Percentiles rank a stretch among this genome's conserved stretches.
Evolutionary conservation across 2,329 filamentous ascomycete species (phyloP).

Genomic region (Claviceps sorghi): DNA sequence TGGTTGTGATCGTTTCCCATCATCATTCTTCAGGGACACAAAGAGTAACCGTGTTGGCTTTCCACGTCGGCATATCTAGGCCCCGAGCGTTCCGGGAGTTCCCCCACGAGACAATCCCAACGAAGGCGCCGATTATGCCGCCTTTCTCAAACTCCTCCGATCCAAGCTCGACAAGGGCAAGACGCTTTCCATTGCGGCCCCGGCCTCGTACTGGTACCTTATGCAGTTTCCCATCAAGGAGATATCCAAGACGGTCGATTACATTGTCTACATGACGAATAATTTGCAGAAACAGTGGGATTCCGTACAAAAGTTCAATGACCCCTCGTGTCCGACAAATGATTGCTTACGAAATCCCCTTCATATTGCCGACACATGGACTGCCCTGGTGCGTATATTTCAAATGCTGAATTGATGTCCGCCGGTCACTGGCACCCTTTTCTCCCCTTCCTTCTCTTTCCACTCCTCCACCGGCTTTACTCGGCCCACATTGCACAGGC

Average conservation of each 20-base stretch:
- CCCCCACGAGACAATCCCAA: neutral
- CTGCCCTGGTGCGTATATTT: neutral
- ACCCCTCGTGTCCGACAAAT: neutral
- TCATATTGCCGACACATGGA: conserved; percentile 14
- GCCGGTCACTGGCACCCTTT: too few relatives aligned
- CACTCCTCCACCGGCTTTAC: too few relatives aligned
- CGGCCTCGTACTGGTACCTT: conserved; percentile 21
- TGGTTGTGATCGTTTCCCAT: too few relatives aligned
- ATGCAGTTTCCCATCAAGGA: conserved; percentile 15
- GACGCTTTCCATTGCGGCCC: conserved; percentile 16
- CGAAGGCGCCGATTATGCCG: neutral
- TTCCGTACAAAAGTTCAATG: neutral
- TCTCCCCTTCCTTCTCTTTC: neutral
- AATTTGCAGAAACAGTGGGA: conserved; percentile 20
- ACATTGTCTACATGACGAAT: conserved; percentile 21
- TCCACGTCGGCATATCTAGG: neutral
- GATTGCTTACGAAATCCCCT: conserved; percentile 5
- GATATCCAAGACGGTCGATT: conserved; percentile 15
- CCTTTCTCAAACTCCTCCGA: neutral
- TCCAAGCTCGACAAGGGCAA: conserved; percentile 8
- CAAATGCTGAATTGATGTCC: too few relatives aligned
- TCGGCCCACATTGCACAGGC: too few relatives aligned
- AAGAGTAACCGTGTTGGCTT: neutral
- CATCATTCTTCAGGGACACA: neutral
- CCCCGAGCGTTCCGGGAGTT: neutral